A percentile compares a stretch with the other conserved stretches of the same genome.
These are phyloP conservation scores for Psidium friedrichsthalianum DNA, from an alignment of 345 rosid genomes.

Conservation along the genomic window DNA sequence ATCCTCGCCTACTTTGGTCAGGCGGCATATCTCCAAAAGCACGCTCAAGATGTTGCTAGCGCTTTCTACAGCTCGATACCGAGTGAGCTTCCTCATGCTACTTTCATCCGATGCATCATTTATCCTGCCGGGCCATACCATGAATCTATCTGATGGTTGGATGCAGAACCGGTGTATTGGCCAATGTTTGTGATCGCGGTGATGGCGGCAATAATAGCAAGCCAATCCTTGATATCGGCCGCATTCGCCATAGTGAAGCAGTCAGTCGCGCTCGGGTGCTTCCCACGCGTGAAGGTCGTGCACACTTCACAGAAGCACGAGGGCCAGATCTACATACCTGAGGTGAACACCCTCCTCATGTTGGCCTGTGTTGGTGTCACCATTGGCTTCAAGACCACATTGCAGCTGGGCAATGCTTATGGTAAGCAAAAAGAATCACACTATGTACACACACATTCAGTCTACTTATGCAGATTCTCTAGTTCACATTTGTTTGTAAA, in stretches of 20 bases:
- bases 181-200: conserved; percentile 19
- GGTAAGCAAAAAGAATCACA: neutral
- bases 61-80: conserved; percentile 20
- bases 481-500: neutral
- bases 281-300: conserved; percentile 20
- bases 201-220: conserved; percentile 22
- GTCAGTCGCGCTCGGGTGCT: conserved; percentile 18
- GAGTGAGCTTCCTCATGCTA: neutral
- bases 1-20: conserved; percentile 23
- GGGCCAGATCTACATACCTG: conserved; percentile 26
- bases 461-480: neutral
- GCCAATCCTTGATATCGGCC: conserved; percentile 24
- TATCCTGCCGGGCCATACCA: neutral
- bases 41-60: neutral
- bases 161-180: conserved; percentile 19
- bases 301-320: conserved; percentile 12
- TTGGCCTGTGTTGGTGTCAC: conserved; percentile 21
- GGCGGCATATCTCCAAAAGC: conserved; percentile 12
- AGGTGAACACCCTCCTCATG: conserved; percentile 23
- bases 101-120: neutral
- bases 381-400: conserved; percentile 18
- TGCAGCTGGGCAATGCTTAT: conserved; percentile 21
- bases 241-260: conserved; percentile 26
- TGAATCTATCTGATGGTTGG: neutral
- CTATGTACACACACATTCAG: neutral